A percentile compares a stretch with the other conserved stretches of the same genome.
phyloP scores from a whole-genome alignment of 495 filamentous ascomycete genomes.

The Penicillium steckii region DNA sequence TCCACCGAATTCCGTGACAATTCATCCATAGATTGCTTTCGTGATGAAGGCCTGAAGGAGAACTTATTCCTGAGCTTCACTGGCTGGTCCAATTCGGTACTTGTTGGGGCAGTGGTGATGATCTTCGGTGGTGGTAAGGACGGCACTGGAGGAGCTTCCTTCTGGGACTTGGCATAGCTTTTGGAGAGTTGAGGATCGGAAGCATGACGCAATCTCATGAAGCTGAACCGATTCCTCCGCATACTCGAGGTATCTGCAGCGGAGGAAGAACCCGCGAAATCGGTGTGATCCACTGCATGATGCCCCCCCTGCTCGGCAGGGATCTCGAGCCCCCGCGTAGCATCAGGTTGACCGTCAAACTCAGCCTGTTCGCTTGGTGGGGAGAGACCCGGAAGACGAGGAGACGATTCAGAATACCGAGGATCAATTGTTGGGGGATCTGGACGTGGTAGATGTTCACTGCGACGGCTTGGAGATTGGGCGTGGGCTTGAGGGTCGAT shows the following conservation, averaged over 20 bases:
- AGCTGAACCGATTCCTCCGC: constrained; percentile 70
- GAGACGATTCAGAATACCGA: constrained; percentile 40
- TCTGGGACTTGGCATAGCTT: constrained; percentile 66
- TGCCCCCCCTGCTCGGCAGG: constrained; percentile 13
- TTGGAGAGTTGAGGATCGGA: constrained; percentile 90
- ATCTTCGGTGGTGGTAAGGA: constrained; percentile 81
- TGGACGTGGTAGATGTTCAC: constrained; percentile 44
- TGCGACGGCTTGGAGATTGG: constrained; percentile 37
- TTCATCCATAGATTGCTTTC: constrained; percentile 37
- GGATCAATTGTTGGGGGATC: constrained; percentile 31
- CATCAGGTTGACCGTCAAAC: constrained; percentile 9
- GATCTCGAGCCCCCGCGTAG: constrained; percentile 9
- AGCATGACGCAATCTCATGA: constrained; percentile 88
- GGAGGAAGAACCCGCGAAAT: constrained; percentile 14
- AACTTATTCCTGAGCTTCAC: constrained; percentile 50
- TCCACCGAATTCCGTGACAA: constrained; percentile 20
- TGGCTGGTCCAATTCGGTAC: constrained; percentile 52
- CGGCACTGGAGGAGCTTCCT: constrained; percentile 69
- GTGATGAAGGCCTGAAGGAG: constrained; percentile 29
- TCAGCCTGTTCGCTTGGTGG: constrained; percentile 5
- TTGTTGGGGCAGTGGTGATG: constrained; percentile 88
- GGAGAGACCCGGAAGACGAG: constrained; percentile 26
- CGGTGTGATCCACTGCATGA: constrained; percentile 15
- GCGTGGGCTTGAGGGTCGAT: constrained; percentile 32
- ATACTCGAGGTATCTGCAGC: constrained; percentile 26